phyloP scores from a whole-genome alignment of 2,329 filamentous ascomycete species.

The Penicillium hesseltinei region DNA sequence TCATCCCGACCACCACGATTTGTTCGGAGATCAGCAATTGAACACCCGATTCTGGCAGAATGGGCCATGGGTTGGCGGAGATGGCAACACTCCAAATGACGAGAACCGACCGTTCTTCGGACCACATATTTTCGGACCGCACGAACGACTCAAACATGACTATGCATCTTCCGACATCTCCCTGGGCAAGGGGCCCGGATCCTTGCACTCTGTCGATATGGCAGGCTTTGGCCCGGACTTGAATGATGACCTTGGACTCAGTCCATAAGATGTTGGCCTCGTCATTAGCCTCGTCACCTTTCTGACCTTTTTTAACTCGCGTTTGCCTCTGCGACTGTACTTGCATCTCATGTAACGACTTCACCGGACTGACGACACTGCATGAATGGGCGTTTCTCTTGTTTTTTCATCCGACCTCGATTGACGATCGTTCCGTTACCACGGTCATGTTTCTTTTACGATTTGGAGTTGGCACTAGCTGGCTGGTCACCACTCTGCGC shows the following conservation, averaged over 20 bases:
- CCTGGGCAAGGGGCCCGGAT: constrained; percentile 43
- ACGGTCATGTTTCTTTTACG: constrained; percentile 24
- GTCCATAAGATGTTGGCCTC: constrained; percentile 32
- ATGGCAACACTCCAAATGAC: constrained; percentile 44
- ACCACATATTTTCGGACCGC: constrained; percentile 38
- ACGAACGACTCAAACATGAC: constrained; percentile 44
- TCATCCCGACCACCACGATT: constrained; percentile 44
- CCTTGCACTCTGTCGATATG: constrained; percentile 47
- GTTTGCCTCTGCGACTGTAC: constrained; percentile 30
- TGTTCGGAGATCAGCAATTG: constrained; percentile 47
- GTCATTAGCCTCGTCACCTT: neutral
- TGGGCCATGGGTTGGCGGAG: constrained; percentile 43
- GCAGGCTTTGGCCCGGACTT: constrained; percentile 44
- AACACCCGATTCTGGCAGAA: constrained; percentile 47
- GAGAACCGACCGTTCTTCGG: constrained; percentile 46
- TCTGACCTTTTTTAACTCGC: constrained; percentile 13
- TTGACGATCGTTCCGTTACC: constrained; percentile 20
- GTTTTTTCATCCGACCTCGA: constrained; percentile 19
- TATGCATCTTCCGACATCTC: constrained; percentile 47
- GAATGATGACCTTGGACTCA: constrained; percentile 40
- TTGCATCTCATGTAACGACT: constrained; percentile 42
- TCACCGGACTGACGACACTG: constrained; percentile 40
- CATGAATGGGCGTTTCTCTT: constrained; percentile 42
- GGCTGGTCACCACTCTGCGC: constrained; percentile 37
- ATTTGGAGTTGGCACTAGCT: constrained; percentile 34